Evolutionary conservation across 2,329 filamentous ascomycete genomes (phyloP), one percentile per base, ranked within the genome.

Genomic region (Fusarium irregulare): DNA sequence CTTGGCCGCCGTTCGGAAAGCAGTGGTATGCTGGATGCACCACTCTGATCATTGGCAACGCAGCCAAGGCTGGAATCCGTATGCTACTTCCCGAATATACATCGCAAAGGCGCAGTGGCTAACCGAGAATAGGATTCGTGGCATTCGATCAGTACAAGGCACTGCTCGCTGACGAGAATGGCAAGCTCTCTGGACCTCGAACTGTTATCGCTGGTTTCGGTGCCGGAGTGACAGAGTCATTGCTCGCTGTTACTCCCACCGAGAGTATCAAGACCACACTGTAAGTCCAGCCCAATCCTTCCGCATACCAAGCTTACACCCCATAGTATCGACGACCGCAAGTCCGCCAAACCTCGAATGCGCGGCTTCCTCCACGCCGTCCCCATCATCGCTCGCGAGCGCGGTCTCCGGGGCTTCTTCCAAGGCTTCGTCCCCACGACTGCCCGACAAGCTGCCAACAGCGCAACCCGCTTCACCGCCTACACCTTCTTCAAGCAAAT

Each of bases 1-100:
- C 95, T 56, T 98, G 93, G 92, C 96, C 96, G 45, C 93, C 93
- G 13, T 98, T 98, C 77, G 96, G 96, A 50, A 85, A 83, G 74
- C 93, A 97, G 80, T 99, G 96, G 96, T 99, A 99, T 80, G 95
- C 96, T 14, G 96, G 96, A 40, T 99, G 96, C 83, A 98, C 96
- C 48, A 98, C 96, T 28, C 83, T 98, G 78, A 97, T 99, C 64
- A 93, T 98, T 73, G 96, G 96, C 66, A 99, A 99, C 83, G 97
- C 94, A 56, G 87, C 96, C 78, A 99, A 99, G 84, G 96, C 96
- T 40, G 96, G 94, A 64, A 97, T 98, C 69, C 91, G 94, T 94
- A 87, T 66, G 91, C n/a, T 34, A 23, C 28, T 14, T 25, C 37
- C 32, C 25, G 25, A 23, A 1, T 11, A 13, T 23, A 13, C 3